Evolutionary conservation across 192 early-diverging fungal genomes (phyloP).

Genomic region (Mortierella alpina): DNA sequence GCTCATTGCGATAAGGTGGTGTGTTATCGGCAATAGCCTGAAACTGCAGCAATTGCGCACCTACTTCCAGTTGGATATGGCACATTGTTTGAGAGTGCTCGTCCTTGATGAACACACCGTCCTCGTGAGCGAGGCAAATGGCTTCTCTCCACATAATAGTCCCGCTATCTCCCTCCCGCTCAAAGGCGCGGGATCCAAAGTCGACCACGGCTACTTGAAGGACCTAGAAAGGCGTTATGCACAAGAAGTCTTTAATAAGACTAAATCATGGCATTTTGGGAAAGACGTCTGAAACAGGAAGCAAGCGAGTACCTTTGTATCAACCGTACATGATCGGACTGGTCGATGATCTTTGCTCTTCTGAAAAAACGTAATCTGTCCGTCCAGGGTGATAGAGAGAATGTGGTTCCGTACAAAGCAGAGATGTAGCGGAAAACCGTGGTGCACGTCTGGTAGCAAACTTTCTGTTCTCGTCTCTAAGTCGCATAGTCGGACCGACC

Average conservation of each 20-base stretch:
- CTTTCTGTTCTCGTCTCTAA: not conserved
- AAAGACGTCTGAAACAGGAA: not conserved
- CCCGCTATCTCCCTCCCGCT: not conserved
- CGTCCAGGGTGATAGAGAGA: slow-evolving; percentile 26
- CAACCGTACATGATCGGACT: slow-evolving; percentile 11
- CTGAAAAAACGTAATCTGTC: slow-evolving; percentile 22
- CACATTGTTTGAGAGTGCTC: slow-evolving; percentile 16
- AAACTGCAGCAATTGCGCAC: slow-evolving; percentile 20
- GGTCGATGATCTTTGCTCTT: slow-evolving; percentile 15
- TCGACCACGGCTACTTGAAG: slow-evolving; percentile 18
- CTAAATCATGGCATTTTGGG: not conserved
- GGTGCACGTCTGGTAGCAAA: slow-evolving; percentile 18
- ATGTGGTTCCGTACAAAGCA: slow-evolving; percentile 16
- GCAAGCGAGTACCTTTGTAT: slow-evolving; percentile 13
- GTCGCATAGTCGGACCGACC: slow-evolving; percentile 21
- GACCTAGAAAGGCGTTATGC: slow-evolving; percentile 6
- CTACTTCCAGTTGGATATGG: slow-evolving; percentile 9
- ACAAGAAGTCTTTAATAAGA: not conserved
- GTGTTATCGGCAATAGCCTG: slow-evolving; percentile 29
- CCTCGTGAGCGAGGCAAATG: slow-evolving; percentile 29
- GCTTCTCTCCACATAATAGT: slow-evolving; percentile 15
- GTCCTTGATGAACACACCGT: slow-evolving; percentile 30
- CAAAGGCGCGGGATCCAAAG: slow-evolving; percentile 5
- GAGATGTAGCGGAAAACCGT: slow-evolving; percentile 30
- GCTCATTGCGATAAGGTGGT: slow-evolving; percentile 15